Evolutionary conservation across 495 filamentous ascomycete genomes (phyloP), one percentile per base, ranked within the genome.

Genomic region (Aspergillus bertholletiae): DNA sequence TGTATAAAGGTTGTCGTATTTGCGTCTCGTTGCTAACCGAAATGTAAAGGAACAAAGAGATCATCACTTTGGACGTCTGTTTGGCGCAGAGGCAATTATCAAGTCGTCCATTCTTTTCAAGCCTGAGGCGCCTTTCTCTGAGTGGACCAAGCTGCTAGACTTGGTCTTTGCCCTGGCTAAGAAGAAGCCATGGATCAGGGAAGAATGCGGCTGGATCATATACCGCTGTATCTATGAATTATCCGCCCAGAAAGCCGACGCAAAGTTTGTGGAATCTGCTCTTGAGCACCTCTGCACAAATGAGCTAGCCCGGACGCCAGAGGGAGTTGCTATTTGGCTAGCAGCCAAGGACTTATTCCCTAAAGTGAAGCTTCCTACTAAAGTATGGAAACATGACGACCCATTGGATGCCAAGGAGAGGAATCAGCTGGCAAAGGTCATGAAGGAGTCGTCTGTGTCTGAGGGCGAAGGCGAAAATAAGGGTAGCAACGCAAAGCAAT

Each of bases 241-340:
- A 23, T 63, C 68, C 2, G 52, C 72, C 1, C 63, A 70, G 34
- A 56, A 73, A n/a, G 59, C 70, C 17, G 67, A 72, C 21, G 46
- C 47, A 26, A 69, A 74, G 39, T 81, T 79, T 28, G 80, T 83
- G 15, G 79, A 86, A 55, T 69, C 71, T 21, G 81, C 88, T 0
- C 72, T 96, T 52, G 72, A 85, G 47, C 78, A 73, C 13, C 58
- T 96, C 8, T 72, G 74, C 21, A 77, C 84, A 32, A 75, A 80
- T 40, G 85, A 88, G 0, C 68, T 94, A 39, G 82, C 80, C 18
- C 83, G 86, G 60, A 91, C 89, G 5, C 85, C 89, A 0, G 93
- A 97, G 64, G 93, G 93, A 17, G 80, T 96, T 40, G 89, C 89
- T 3, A 82, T 96, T 51, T 98, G 93, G 93, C 74, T 97, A 47